phyloP scores from a whole-genome alignment of 805 yeast species.

The Debaryomyces prosopidis region DNA sequence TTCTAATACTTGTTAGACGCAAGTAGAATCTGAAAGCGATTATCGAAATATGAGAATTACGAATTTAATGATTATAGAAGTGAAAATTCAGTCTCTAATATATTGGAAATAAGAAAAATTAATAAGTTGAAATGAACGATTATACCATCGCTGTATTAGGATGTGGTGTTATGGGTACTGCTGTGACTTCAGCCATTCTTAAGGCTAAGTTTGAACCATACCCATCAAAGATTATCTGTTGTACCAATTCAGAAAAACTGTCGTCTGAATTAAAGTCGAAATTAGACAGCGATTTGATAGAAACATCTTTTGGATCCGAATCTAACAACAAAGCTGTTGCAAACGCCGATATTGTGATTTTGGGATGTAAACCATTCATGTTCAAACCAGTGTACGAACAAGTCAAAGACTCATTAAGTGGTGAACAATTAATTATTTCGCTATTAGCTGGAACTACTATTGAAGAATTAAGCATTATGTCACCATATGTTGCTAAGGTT shows the following conservation, averaged over 20 bases:
- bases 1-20: background rate
- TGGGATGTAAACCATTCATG: conserved; percentile 89
- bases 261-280: conserved; percentile 48
- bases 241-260: conserved; percentile 51
- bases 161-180: conserved; percentile 95
- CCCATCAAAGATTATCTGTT: conserved; percentile 76
- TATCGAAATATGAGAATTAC: conserved; percentile 4
- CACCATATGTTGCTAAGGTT: conserved; percentile 75
- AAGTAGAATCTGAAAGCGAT: conserved; percentile 3
- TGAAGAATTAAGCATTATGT: conserved; percentile 55
- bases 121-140: conserved; percentile 18
- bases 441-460: conserved; percentile 93
- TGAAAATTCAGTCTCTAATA: background rate
- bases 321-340: conserved; percentile 59
- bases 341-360: conserved; percentile 66
- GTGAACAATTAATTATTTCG: conserved; percentile 66
- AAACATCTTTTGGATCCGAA: conserved; percentile 43
- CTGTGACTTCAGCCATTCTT: conserved; percentile 79
- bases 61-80: background rate
- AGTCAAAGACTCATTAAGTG: conserved; percentile 47
- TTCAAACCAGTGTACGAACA: conserved; percentile 59
- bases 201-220: conserved; percentile 48
- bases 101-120: background rate
- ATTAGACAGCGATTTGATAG: conserved; percentile 46
- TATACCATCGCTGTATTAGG: conserved; percentile 81